Evolutionary conservation across 1,284 basidiomycete species (phyloP).

Genomic region (Marasmius sp.): DNA sequence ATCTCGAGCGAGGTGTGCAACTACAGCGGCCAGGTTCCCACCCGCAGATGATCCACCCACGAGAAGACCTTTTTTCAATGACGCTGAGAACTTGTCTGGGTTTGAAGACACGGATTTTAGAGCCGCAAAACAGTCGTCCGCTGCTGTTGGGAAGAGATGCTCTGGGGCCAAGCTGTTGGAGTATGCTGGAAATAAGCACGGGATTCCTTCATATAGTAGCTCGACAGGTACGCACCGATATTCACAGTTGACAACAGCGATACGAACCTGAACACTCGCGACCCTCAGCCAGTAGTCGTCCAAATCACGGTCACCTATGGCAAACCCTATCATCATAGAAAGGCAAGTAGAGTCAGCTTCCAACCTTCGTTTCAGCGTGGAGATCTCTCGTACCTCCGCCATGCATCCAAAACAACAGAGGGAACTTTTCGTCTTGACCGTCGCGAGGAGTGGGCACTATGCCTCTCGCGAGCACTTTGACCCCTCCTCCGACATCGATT

Average conservation of each 20-base stretch:
- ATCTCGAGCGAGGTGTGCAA: conserved; percentile 7
- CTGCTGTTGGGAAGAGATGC: conserved; percentile 14
- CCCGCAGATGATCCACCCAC: conserved; percentile 10
- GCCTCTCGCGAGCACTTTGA: neutral
- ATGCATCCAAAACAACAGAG: conserved; percentile 12
- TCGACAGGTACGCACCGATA: conserved; percentile 9
- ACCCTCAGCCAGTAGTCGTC: conserved; percentile 12
- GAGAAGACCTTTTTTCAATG: conserved; percentile 9
- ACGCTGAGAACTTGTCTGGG: conserved; percentile 2
- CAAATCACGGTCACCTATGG: conserved; percentile 1
- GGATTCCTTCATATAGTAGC: no score
- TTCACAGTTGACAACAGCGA: conserved; percentile 12
- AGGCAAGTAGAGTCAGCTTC: neutral
- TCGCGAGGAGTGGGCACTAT: neutral
- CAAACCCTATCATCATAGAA: neutral
- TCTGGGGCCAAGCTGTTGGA: conserved; percentile 12
- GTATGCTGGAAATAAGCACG: neutral
- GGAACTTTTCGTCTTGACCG: conserved; percentile 3
- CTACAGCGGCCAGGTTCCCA: conserved; percentile 9
- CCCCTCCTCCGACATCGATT: neutral
- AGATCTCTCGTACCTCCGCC: conserved; percentile 11
- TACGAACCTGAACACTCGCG: conserved; percentile 7
- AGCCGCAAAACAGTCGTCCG: conserved; percentile 14
- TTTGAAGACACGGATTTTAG: conserved; percentile 11
- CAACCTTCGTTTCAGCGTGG: neutral